Conservation (phyloP, 371 early-diverging fungal species). For the Synchytrium microbalum region DNA sequence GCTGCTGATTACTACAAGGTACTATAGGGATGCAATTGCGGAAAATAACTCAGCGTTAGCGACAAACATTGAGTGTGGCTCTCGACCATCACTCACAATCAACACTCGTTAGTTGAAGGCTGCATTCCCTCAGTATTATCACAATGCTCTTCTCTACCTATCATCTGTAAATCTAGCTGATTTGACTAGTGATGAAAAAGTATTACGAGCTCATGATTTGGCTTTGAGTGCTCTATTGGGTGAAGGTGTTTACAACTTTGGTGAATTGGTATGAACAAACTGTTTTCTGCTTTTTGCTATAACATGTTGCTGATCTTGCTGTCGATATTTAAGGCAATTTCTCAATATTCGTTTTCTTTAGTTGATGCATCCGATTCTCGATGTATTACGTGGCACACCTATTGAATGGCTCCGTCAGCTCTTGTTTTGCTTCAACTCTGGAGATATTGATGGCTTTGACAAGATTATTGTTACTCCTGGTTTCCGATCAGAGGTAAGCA, state of each 20-base stretch:
- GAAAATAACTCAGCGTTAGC: too few species aligned
- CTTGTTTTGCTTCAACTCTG: slow-evolving; percentile 87
- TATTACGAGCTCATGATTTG: slow-evolving; percentile 84
- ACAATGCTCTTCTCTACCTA: slow-evolving; percentile 84
- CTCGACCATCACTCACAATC: not conserved
- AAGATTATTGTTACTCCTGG: slow-evolving; percentile 52
- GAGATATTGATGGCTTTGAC: slow-evolving; percentile 89
- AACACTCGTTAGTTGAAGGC: slow-evolving; percentile 59
- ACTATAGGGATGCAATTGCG: not conserved
- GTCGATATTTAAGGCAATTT: slow-evolving; percentile 2
- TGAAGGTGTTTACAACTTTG: slow-evolving; percentile 96
- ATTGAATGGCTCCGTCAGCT: slow-evolving; percentile 81
- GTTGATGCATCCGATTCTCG: slow-evolving; percentile 91
- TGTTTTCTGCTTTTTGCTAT: not conserved
- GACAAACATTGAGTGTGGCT: too few species aligned
- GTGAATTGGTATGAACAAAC: slow-evolving; percentile 84
- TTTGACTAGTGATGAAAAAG: slow-evolving; percentile 60
- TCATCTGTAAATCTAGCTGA: slow-evolving; percentile 83
- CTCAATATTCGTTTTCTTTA: slow-evolving; percentile 21
- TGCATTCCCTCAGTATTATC: slow-evolving; percentile 87
- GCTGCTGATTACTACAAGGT: slow-evolving; percentile 93
- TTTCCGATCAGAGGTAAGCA: slow-evolving; percentile 61
- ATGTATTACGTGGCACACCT: slow-evolving; percentile 66
- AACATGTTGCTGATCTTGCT: not conserved
- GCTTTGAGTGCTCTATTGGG: slow-evolving; percentile 86